A percentile compares a stretch with the other conserved stretches of the same genome.
phyloP scores from a whole-genome alignment of 441 rosid species.

The Gossypium davidsonii region DNA sequence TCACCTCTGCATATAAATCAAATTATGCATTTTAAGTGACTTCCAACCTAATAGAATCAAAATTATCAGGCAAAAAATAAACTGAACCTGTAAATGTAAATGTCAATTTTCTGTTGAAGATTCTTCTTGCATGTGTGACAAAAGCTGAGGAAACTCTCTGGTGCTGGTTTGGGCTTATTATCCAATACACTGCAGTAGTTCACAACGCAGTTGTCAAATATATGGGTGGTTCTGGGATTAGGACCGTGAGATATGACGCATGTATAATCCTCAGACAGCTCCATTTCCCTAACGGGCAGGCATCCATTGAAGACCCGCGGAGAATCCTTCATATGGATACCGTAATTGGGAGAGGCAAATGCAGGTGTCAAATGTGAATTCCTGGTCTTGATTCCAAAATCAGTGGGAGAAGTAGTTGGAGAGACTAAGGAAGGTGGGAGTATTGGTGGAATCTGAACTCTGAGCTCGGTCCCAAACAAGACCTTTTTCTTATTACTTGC shows the following conservation, averaged over 20 bases:
- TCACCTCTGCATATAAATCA: slow-evolving; percentile 56
- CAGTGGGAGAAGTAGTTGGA: slow-evolving; percentile 32
- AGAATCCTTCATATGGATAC: slow-evolving; percentile 25
- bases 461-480: slow-evolving; percentile 49
- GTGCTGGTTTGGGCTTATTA: slow-evolving; percentile 18
- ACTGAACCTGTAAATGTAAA: slow-evolving; percentile 71
- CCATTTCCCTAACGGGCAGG: slow-evolving; percentile 48
- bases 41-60: not conserved
- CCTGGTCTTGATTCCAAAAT: slow-evolving; percentile 52
- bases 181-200: slow-evolving; percentile 24
- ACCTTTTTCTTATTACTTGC: slow-evolving; percentile 41
- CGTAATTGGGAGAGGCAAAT: slow-evolving; percentile 24
- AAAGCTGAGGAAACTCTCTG: slow-evolving; percentile 45
- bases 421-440: slow-evolving; percentile 17
- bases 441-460: slow-evolving; percentile 49
- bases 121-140: slow-evolving; percentile 73
- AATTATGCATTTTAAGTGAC: not conserved
- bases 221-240: slow-evolving; percentile 73
- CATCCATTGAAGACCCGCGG: slow-evolving; percentile 22
- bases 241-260: slow-evolving; percentile 73
- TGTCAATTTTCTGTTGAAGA: slow-evolving; percentile 51
- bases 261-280: slow-evolving; percentile 80
- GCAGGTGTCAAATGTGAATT: slow-evolving; percentile 20
- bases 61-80: not conserved
- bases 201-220: slow-evolving; percentile 67